Base-by-base conservation (phyloP, 2,329 filamentous ascomycete species). In the Allantophomopsis cytisporea region DNA sequence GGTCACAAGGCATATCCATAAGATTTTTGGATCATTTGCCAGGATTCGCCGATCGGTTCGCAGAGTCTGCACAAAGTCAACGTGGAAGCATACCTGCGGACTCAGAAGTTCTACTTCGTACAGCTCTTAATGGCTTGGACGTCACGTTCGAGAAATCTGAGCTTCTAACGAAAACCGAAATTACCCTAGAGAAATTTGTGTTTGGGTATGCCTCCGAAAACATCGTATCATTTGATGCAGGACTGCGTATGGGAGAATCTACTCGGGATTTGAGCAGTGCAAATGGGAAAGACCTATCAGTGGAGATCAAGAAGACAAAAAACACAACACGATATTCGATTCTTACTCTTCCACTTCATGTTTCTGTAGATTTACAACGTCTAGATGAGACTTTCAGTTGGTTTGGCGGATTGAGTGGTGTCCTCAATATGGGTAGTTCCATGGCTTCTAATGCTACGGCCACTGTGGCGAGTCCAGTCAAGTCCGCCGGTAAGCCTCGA, bases 391-490 rank as follows among this genome's bases (percentile, higher is more conserved):
- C 84, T 0, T 77, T 96, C 43, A 76, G 76, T 41, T 86, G 84
- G 69, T 88, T 95, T 59, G 91, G 91, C 30, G 91, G 91, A 0
- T 65, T 98, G 34, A 94, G 88, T 56, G 86, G 87, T 47, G 81
- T 98, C 39, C 64, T 98, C 34, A 93, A 91, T 50, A 73, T 95
- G 56, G 84, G 87, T 45, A 83, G 74, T 43, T 94, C 89, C 0
- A 82, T 94, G 45, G 76, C 80, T 10, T 87, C 83, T 1, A 81
- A 74, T 43, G 70, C 75, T n/a, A 74, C 78, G 1, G 62, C 64
- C 12, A 57, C 56, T 3, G 56, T 61, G 28, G 54, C 60, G 4
- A 50, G 53, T 8, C 50, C 53, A 11, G 40, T 36, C 34, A 62
- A 60, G 36, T 40, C 59, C 16, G 2, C 56, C 54, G 36, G 14